Evolutionary conservation across 371 early-diverging fungal species (phyloP), one percentile per base, ranked within the genome.

Genomic region (Mucor plumbeus): DNA sequence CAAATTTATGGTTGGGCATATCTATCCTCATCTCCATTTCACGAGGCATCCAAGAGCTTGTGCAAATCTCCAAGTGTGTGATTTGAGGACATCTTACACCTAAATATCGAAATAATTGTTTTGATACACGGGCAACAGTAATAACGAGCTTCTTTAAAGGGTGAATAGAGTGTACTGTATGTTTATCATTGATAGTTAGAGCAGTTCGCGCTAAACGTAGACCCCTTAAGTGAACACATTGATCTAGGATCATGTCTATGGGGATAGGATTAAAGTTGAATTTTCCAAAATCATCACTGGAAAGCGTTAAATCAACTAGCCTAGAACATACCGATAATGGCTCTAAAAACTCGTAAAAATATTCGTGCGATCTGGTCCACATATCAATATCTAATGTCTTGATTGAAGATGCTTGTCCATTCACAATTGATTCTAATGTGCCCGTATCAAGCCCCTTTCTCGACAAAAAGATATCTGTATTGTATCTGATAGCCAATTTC

Each of bases 1-100:
- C 59, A 50, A 70, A 70, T 11, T 21, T 26, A 48, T 70, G 53
- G 8, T 61, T 33, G 8, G 70, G 70, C 70, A 70, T 70, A 26
- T 61, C 43, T 0, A 70, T 57, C n/a, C 36, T 60, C 65, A 70
- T 70, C 13, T 70, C 48, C n/a, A 70, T 15, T 39, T 70, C 61
- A 0, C 48, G 36, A 7, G 62, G 56, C 50, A 55, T 55, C 70
- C 70, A 70, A 14, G 44, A 61, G 38, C 65, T 47, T 21, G 54
- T 61, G 19, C 17, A 19, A 1, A 70, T 15, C 3, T 43, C 41
- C 41, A 70, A 13, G 4, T 53, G 47, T 7, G 17, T 38, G 0
- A 70, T n/a, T 2, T 61, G 10, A 0, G 62, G 65, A 17, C 70
- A 70, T 34, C 70, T 21, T 36, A 15, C 47, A n/a, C 61, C 11